These are phyloP conservation scores for Globisporangium okanoganense DNA, from an alignment of 352 stramenopile species.

Conservation along the genomic window DNA sequence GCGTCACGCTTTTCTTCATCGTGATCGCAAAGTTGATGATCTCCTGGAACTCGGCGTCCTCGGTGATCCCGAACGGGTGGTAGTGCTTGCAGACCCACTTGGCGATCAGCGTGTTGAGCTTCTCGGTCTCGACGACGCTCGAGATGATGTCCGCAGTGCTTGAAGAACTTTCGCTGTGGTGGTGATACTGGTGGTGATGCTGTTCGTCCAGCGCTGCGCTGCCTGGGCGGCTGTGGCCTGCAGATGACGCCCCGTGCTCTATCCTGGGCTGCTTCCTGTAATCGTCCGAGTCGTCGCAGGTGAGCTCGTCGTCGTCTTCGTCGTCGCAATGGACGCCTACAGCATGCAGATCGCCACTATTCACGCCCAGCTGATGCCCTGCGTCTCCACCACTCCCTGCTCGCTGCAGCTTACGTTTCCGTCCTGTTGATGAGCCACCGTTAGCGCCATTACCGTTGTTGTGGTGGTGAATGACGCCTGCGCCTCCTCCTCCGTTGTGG, in stretches of 20 bases:
- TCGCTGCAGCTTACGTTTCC: conserved; percentile 24
- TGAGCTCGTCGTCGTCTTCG: conserved; percentile 10
- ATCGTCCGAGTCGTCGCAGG: conserved; percentile 11
- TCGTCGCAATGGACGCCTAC: not conserved
- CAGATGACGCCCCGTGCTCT: conserved; percentile 2
- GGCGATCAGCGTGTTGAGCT: conserved; percentile 38
- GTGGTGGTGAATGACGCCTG: not conserved
- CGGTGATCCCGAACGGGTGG: conserved; percentile 37
- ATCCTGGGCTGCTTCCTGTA: conserved; percentile 6
- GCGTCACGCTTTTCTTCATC: conserved; percentile 29
- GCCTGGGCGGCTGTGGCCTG: conserved; percentile 3
- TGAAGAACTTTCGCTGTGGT: not conserved
- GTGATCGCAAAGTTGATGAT: conserved; percentile 35
- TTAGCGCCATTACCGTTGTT: not conserved
- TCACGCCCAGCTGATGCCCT: not conserved
- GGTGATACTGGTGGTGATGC: not conserved
- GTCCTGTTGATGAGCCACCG: conserved; percentile 13
- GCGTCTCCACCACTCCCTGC: not conserved
- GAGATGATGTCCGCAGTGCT: conserved; percentile 17
- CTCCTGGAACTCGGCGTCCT: conserved; percentile 42
- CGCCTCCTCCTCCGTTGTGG: not conserved
- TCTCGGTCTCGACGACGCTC: conserved; percentile 34
- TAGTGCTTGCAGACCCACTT: conserved; percentile 49
- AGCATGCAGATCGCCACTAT: not conserved
- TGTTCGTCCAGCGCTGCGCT: conserved; percentile 1